Percentiles rank a stretch among this genome's conserved stretches.
phyloP scores from a whole-genome alignment of 495 filamentous ascomycete genomes.

The Xanthoparmelia taractica region DNA sequence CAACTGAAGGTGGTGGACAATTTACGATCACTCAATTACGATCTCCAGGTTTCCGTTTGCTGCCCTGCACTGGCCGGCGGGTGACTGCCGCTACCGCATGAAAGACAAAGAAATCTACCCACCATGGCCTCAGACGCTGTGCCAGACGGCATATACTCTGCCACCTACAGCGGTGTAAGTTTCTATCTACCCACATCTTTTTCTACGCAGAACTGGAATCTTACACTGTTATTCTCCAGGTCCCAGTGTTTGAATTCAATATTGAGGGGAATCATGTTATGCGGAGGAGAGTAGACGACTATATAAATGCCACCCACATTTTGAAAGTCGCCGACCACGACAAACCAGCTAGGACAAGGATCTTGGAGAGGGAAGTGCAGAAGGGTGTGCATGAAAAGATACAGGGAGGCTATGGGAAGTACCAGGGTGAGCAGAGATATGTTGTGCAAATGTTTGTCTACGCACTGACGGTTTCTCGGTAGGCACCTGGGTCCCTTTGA shows the following conservation, averaged over 20 bases:
- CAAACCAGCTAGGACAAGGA: conserved; percentile 88
- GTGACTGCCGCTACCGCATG: conserved; percentile 7
- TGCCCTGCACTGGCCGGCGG: neutral
- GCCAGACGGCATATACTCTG: conserved; percentile 61
- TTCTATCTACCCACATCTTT: neutral
- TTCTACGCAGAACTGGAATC: conserved; percentile 7
- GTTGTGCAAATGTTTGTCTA: neutral
- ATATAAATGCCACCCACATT: conserved; percentile 95
- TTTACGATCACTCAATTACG: neutral
- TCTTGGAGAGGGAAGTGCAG: conserved; percentile 93
- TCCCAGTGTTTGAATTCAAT: conserved; percentile 85
- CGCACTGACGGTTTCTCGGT: neutral
- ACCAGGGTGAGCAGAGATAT: conserved; percentile 59
- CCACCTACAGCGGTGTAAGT: conserved; percentile 89
- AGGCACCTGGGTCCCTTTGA: conserved; percentile 95
- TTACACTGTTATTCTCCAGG: conserved; percentile 39
- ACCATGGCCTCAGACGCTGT: conserved; percentile 39
- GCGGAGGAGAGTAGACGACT: conserved; percentile 80
- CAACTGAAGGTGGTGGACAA: neutral
- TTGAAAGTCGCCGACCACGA: conserved; percentile 77
- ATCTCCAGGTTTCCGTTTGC: neutral
- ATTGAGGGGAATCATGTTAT: conserved; percentile 74
- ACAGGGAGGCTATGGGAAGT: conserved; percentile 97
- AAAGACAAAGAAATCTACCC: conserved; percentile 12
- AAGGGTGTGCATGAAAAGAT: conserved; percentile 95